These are phyloP conservation scores for Cercospora sesami DNA, from an alignment of 2,329 filamentous ascomycete species.

Conservation along the genomic window DNA sequence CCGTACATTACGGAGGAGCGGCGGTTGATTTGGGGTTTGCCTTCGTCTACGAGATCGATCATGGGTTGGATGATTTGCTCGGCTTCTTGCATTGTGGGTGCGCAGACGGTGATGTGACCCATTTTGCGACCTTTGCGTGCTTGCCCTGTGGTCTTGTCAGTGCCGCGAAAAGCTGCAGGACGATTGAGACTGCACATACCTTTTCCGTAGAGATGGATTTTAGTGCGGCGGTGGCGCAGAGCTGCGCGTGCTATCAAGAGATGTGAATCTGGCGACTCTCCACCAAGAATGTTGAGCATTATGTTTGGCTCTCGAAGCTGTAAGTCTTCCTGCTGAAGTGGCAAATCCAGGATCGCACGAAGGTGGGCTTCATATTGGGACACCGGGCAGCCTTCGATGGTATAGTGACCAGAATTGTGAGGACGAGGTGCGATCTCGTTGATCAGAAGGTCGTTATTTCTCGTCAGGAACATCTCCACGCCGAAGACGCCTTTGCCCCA, in stretches of 20 bases:
- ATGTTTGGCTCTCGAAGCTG: conserved; percentile 62
- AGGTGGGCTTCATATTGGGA: conserved; percentile 94
- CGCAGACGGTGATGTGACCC: conserved; percentile 85
- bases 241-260: conserved; percentile 58
- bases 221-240: conserved; percentile 56
- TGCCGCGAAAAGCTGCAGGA: not conserved
- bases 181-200: conserved; percentile 37
- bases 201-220: conserved; percentile 90
- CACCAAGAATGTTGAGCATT: conserved; percentile 80
- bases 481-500: conserved; percentile 92
- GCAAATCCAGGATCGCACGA: conserved; percentile 72
- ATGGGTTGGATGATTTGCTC: conserved; percentile 68
- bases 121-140: conserved; percentile 90
- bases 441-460: conserved; percentile 69
- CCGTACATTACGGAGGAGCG: conserved; percentile 22
- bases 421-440: conserved; percentile 83
- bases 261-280: conserved; percentile 65
- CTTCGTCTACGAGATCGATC: conserved; percentile 62
- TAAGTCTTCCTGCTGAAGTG: conserved; percentile 55
- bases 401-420: conserved; percentile 94
- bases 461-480: conserved; percentile 89
- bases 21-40: conserved; percentile 43
- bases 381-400: conserved; percentile 84
- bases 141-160: conserved; percentile 39
- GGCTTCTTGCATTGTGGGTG: conserved; percentile 66